Base-by-base conservation (phyloP, 1,284 basidiomycete species). In the Ganoderma lucidum region DNA sequence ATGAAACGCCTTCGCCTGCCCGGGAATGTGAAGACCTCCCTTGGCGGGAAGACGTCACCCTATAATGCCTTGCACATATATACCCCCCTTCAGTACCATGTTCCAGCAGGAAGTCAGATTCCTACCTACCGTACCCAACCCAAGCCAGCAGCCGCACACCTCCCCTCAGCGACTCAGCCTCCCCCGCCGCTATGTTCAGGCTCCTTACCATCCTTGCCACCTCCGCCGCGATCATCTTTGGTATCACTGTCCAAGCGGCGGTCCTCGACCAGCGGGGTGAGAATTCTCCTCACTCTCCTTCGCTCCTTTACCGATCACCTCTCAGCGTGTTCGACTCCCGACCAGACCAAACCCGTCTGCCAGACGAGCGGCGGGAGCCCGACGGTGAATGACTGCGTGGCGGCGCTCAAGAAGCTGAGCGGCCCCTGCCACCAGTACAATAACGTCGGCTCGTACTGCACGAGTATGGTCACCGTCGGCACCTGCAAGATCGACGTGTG, bases 401-500 rank as follows among this genome's bases (percentile, higher is more conserved):
- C 41, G n/a, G 64, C 55, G 30, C 23, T 65, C 53, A 45, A 45
- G 53, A 44, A 58, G 41, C 53, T 59, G 39, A 59, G 41, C 64
- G 42, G 64, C 30, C 53, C 58, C 30, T 56, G 55, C 64, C 53
- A 45, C 39, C 55, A 65, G 64, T 45, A 35, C 41, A 65, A 65
- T 42, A 45, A 58, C 51, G 37, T 39, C 48, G 63, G 64, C 23
- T 65, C 56, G 55, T 35, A 32, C 41, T 65, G 64, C 64, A 45
- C 53, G 12, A 65, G 55, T 19, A 35, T 59, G 23, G 41, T 45
- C 55, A 65, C 53, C 41, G 53, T 58, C 64, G 64, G 64, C 8
- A 59, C 64, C 5, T 65, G 56, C 64, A 65, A 65, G 64, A 65
- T 65, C 55, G 64, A 65, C 55, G 64, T 59, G 23, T 59, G 64